phyloP scores from a whole-genome alignment of 1,284 basidiomycete genomes.

The Sanghuangporus sanghuang region DNA sequence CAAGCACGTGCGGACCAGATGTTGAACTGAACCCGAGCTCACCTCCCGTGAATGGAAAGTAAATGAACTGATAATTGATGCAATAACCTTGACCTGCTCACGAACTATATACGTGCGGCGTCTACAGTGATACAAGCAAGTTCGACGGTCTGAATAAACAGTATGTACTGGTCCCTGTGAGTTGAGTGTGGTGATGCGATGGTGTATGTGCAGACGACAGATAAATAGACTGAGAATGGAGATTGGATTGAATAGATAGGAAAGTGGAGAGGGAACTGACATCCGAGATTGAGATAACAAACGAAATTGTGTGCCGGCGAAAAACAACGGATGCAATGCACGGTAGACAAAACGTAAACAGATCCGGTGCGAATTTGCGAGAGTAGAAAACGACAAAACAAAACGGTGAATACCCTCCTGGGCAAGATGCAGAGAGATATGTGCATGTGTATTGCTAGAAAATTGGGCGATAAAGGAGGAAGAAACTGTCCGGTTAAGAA shows the following conservation, averaged over 20 bases:
- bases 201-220: constrained; percentile 6
- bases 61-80: constrained; percentile 2
- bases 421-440: constrained; percentile 7
- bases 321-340: constrained; percentile 1
- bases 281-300: constrained; percentile 3
- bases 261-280: neutral
- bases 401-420: constrained; percentile 5
- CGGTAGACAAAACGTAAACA: constrained; percentile 1
- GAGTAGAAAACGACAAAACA: neutral
- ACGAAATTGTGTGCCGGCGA: neutral
- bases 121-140: constrained; percentile 15
- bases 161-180: constrained; percentile 12
- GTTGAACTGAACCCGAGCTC: neutral
- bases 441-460: constrained; percentile 1
- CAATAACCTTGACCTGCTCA: neutral
- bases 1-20: neutral
- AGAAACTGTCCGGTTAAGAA: constrained; percentile 4
- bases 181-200: neutral
- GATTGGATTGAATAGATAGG: neutral
- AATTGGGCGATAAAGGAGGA: neutral
- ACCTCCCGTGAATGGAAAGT: neutral
- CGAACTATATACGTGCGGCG: neutral
- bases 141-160: neutral
- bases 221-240: neutral
- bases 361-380: neutral